Percentiles rank a stretch among this genome's conserved stretches.
Evolutionary conservation across 179 eudicot species (phyloP).

Genomic region (Sideroxylon spinosum): DNA sequence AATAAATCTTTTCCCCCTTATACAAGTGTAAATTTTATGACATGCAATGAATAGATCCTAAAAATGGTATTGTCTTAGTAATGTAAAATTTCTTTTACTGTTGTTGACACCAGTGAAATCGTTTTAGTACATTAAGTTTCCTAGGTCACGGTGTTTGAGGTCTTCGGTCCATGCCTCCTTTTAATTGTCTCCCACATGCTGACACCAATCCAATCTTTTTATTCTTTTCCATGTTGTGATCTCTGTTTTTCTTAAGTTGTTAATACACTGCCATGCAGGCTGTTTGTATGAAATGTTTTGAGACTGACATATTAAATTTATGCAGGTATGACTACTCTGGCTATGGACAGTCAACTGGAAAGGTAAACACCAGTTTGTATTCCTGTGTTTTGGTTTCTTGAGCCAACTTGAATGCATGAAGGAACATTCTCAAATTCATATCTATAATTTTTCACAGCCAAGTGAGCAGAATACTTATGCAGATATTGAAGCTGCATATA

Average conservation of each 20-base stretch:
- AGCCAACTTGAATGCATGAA: constrained; percentile 1
- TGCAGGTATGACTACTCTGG: constrained; percentile 69
- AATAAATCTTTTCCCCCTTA: too few species aligned
- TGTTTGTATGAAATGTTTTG: background rate
- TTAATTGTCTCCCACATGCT: background rate
- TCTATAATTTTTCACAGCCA: constrained; percentile 48
- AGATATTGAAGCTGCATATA: constrained; percentile 93
- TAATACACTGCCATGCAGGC: background rate
- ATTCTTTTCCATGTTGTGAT: background rate
- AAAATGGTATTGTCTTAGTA: background rate
- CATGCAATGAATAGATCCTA: background rate
- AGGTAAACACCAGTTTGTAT: constrained; percentile 28
- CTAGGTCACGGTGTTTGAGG: constrained; percentile 10
- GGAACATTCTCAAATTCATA: background rate
- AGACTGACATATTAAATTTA: background rate
- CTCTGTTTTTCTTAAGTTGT: background rate
- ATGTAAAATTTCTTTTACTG: background rate
- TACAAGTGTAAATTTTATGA: too few species aligned
- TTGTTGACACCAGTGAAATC: background rate
- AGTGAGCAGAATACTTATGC: constrained; percentile 94
- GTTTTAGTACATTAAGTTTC: background rate
- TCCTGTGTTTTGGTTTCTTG: background rate
- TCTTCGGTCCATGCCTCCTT: background rate
- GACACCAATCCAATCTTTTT: background rate
- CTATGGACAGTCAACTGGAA: constrained; percentile 60